Base-by-base conservation (phyloP, 495 filamentous ascomycete genomes). In the Aspergillus affinis region DNA sequence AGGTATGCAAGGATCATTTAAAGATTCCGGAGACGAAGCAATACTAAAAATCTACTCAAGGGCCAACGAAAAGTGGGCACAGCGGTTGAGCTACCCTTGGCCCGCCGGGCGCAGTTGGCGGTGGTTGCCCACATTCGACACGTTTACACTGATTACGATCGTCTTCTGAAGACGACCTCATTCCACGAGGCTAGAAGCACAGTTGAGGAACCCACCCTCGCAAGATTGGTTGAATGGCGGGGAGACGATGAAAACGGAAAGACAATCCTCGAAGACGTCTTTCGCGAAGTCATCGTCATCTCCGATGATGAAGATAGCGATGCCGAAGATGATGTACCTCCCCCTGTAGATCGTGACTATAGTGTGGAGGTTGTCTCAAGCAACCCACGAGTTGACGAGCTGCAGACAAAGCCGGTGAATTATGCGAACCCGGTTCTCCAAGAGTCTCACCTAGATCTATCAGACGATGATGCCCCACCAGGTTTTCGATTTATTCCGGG, bases 101-200 rank as follows among this genome's bases (percentile, higher is more conserved):
- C 88, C 53, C 86, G 88, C 23, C 84, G 91, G 59, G 89, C 89
- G 13, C 89, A 93, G 63, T 81, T 96, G 48, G 92, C 92, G 2
- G 90, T 92, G 8, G 82, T 89, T 63, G 91, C 93, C 55, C 90
- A 95, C 72, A 91, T 96, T 64, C 84, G 93, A 44, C 93, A 97
- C 68, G 78, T 76, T 29, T 90, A 95, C 70, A 97, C 93, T 18
- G 80, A 90, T 61, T 97, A 97, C 71, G 92, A 97, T 73, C 75
- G 82, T 61, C 77, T 95, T 27, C 77, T 97, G 26, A 85, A 79
- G 59, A 77, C 81, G 50, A 84, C 81, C 6, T 76, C 72, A 8
- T 92, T 85, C 72, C 76, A 81, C 48, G 88, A 90, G 58, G 91
- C 92, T 23, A 82, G 92, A 58, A 82, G 79, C 58, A 71, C 76